Base-by-base conservation (phyloP, 768 basidiomycete genomes). In the Lenzites betulinus region DNA sequence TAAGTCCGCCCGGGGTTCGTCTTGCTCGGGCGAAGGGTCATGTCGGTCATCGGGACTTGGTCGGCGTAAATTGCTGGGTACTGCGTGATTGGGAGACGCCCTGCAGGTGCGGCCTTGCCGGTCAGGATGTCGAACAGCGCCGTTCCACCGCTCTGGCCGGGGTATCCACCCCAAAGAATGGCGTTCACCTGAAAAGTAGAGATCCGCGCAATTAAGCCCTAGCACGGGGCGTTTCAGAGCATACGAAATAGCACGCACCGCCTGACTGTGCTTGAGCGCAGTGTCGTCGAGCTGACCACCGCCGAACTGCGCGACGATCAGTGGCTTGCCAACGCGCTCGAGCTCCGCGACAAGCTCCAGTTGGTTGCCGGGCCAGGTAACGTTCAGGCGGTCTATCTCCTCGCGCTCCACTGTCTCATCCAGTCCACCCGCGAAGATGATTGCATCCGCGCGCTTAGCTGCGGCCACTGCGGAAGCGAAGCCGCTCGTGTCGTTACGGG, bases 311-410 rank as follows among this genome's bases (percentile, higher is more conserved):
- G 81, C 63, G 23, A 84, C 79, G 39, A 84, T 70, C 2, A 84
- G 69, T 13, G 83, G 83, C 67, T 84, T 84, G 20, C 78, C 77
- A 8, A 80, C 62, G n/a, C 66, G 71, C 30, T 76, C 72, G 15
- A 86, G 74, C 67, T 80, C 72, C 15, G 70, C 58, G 39, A 85
- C 71, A 35, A 85, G 71, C 38, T 81, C 75, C 2, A 84, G 76
- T 71, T 86, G 85, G 53, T 77, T 78, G 0, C 82, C 81, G 0
- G 84, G 83, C 83, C 83, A 85, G 11, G 74, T 74, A 49, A 86
- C 81, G 48, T 70, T 74, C 43, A 72, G 71, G 9, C 84, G 75
- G 69, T 86, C 85, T 18, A 64, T 53, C 1, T 65, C 74, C 70
- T 86, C 84, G 3, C 70, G 71, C 67, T 85, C 84, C 20, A 84